A percentile compares a stretch with the other conserved stretches of the same genome.
These are phyloP conservation scores for Senna tora DNA, from an alignment of 306 rosid species.

Conservation along the genomic window DNA sequence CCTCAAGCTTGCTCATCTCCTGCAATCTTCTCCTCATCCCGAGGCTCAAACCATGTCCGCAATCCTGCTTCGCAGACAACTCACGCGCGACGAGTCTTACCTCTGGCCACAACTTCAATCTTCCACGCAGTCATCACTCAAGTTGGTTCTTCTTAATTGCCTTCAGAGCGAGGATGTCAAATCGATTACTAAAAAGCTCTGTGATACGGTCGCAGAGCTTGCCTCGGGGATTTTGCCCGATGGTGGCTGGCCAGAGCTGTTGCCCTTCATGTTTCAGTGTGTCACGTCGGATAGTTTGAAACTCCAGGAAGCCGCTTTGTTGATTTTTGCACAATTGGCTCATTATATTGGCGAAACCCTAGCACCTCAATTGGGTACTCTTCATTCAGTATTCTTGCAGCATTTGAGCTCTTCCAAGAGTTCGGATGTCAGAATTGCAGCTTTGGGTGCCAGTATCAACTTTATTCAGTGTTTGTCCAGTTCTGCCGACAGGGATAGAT, in stretches of 20 bases:
- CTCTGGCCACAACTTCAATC: conserved; percentile 27
- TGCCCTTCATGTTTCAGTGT: conserved; percentile 45
- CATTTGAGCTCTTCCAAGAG: too few relatives aligned
- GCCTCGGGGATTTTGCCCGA: conserved; percentile 37
- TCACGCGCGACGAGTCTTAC: conserved; percentile 20
- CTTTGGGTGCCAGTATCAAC: too few relatives aligned
- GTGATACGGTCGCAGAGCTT: conserved; percentile 44
- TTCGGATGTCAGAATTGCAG: too few relatives aligned
- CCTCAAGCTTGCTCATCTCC: conserved; percentile 30
- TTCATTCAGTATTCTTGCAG: too few relatives aligned
- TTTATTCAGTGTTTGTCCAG: too few relatives aligned
- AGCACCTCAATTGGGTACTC: too few relatives aligned
- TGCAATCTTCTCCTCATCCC: conserved; percentile 28
- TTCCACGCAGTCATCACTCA: conserved; percentile 34
- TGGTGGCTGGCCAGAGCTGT: conserved; percentile 39
- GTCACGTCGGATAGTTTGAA: conserved; percentile 31
- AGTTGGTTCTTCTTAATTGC: conserved; percentile 29
- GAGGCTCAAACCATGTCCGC: conserved; percentile 42
- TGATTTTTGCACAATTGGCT: conserved; percentile 39
- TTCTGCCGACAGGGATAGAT: too few relatives aligned
- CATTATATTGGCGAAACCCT: too few relatives aligned
- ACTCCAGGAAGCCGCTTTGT: conserved; percentile 38
- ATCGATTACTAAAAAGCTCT: conserved; percentile 44
- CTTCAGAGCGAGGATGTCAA: conserved; percentile 31
- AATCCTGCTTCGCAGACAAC: conserved; percentile 43